A percentile compares a stretch with the other conserved stretches of the same genome.
phyloP scores from a whole-genome alignment of 805 yeast species.

The Wickerhamiella allomyrinae region DNA sequence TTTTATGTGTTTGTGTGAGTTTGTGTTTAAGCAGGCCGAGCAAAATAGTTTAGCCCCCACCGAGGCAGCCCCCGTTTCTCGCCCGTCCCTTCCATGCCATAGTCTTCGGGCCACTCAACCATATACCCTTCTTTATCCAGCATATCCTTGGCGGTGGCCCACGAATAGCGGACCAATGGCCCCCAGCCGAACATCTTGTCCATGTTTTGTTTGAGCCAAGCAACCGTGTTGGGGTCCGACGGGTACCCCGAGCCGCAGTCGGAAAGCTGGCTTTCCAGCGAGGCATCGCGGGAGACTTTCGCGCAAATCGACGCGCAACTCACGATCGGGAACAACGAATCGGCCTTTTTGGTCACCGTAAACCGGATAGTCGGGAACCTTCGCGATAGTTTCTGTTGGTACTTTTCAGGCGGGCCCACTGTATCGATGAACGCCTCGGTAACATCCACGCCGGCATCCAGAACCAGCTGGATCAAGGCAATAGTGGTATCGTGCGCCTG shows the following conservation, averaged over 20 bases:
- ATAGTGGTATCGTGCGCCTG: slow-evolving; percentile 96
- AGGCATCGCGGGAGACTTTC: slow-evolving; percentile 80
- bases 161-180: slow-evolving; percentile 61
- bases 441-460: slow-evolving; percentile 48
- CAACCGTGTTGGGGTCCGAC: slow-evolving; percentile 72
- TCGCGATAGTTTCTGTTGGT: slow-evolving; percentile 57
- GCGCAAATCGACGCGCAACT: slow-evolving; percentile 94
- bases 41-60: neutral
- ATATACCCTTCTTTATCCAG: slow-evolving; percentile 39
- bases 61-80: neutral
- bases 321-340: slow-evolving; percentile 79
- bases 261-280: slow-evolving; percentile 27
- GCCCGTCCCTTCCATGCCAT: neutral
- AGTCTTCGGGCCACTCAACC: slow-evolving; percentile 46
- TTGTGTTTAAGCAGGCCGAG: neutral
- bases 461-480: slow-evolving; percentile 49
- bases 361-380: slow-evolving; percentile 58
- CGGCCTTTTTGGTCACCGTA: slow-evolving; percentile 90
- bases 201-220: slow-evolving; percentile 51
- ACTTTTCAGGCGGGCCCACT: slow-evolving; percentile 85
- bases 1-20: no score
- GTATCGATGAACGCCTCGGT: slow-evolving; percentile 80
- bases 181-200: slow-evolving; percentile 83
- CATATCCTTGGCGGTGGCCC: slow-evolving; percentile 84
- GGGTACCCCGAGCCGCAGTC: slow-evolving; percentile 90